Percentiles rank a stretch among this genome's conserved stretches.
Evolutionary conservation across 495 filamentous ascomycete genomes (phyloP).

Genomic region (Penicillium goetzii): DNA sequence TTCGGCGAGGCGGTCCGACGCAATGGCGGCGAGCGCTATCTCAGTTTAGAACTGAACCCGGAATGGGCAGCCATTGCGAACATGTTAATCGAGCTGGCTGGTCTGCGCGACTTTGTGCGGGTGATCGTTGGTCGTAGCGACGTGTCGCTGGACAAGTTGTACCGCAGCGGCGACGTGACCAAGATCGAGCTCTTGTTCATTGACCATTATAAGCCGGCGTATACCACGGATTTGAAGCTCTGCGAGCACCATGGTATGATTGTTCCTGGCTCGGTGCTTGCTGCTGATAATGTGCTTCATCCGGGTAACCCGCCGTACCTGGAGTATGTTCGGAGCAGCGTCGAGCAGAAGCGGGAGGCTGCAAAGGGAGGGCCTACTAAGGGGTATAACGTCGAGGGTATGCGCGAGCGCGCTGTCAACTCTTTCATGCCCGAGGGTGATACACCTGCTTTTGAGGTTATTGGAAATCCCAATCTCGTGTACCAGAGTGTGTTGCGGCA

Average conservation of each 20-base stretch:
- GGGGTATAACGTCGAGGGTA: conserved; percentile 35
- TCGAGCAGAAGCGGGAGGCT: conserved; percentile 40
- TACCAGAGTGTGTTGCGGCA: conserved; percentile 68
- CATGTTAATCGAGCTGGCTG: conserved; percentile 67
- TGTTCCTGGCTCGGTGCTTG: conserved; percentile 61
- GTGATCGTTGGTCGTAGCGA: conserved; percentile 70
- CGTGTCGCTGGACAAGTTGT: conserved; percentile 58
- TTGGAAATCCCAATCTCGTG: conserved; percentile 69
- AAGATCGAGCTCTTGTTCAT: conserved; percentile 72
- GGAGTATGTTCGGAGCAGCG: conserved; percentile 44
- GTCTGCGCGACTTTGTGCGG: conserved; percentile 64
- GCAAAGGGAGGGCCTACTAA: conserved; percentile 36
- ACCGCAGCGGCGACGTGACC: conserved; percentile 52
- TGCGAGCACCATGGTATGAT: conserved; percentile 70
- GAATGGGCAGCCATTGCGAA: conserved; percentile 67
- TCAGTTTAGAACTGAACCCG: conserved; percentile 68
- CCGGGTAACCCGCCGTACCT: conserved; percentile 79
- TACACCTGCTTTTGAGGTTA: conserved; percentile 47
- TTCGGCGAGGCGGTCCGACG: conserved; percentile 65
- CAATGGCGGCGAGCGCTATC: conserved; percentile 63
- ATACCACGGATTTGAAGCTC: conserved; percentile 71
- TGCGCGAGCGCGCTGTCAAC: conserved; percentile 34
- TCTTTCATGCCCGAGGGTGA: conserved; percentile 42
- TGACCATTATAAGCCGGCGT: conserved; percentile 75
- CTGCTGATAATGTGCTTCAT: conserved; percentile 74